These are phyloP conservation scores for Raphanus raphanistrum DNA, from an alignment of 345 rosid species.

Conservation along the genomic window DNA sequence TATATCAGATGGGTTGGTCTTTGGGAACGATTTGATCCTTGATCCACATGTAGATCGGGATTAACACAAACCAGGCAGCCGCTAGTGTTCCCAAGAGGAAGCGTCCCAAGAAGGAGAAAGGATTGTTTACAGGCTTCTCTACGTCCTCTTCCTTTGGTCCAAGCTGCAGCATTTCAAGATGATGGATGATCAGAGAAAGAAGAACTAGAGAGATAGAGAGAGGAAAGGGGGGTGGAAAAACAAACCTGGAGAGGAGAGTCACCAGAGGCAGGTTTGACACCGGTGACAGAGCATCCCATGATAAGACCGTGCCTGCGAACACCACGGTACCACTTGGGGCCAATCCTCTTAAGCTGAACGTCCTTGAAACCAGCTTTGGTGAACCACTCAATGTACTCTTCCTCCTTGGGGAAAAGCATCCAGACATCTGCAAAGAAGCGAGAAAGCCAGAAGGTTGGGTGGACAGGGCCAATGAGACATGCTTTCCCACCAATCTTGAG, in stretches of 20 bases:
- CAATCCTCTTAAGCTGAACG: constrained; percentile 88
- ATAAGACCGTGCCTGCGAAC: constrained; percentile 96
- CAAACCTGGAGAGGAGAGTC: constrained; percentile 97
- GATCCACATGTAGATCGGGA: constrained; percentile 98
- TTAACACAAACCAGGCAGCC: constrained; percentile 70
- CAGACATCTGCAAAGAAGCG: constrained; percentile 96
- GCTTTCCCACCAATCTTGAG: constrained; percentile 92
- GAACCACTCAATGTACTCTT: constrained; percentile 98
- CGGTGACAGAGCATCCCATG: constrained; percentile 99
- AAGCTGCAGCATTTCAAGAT: constrained; percentile 57
- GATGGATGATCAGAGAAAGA: not conserved
- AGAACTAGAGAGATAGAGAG: not conserved
- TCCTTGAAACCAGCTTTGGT: constrained; percentile 88
- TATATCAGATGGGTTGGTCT: constrained; percentile 63
- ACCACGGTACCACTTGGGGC: constrained; percentile 99
- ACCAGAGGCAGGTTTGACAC: constrained; percentile 91
- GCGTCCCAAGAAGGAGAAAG: constrained; percentile 59
- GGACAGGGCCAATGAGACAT: constrained; percentile 90
- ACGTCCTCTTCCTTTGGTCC: constrained; percentile 93
- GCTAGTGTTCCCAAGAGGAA: constrained; percentile 78
- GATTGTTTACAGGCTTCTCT: constrained; percentile 62
- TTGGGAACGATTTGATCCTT: constrained; percentile 84
- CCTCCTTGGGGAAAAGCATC: constrained; percentile 99
- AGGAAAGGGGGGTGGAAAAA: not conserved
- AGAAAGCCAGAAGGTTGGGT: constrained; percentile 96